Base-by-base conservation (phyloP, 352 stramenopile genomes). In the Aphanomyces euteiches region DNA sequence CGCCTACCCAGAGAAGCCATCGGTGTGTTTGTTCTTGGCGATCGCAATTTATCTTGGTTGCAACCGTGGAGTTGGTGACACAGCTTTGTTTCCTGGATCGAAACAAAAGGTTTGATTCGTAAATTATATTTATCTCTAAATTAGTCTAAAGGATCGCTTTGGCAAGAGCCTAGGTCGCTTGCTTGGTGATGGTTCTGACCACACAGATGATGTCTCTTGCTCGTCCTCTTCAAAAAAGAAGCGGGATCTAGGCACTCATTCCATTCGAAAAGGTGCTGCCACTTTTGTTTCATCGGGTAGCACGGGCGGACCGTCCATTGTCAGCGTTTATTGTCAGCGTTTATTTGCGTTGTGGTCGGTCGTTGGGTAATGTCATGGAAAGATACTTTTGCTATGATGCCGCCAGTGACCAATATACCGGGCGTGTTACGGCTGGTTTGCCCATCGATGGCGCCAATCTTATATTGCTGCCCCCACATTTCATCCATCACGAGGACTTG, bases 1-100 rank as follows among this genome's bases (percentile, higher is more conserved):
- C 41, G 66, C 74, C 21, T 79, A 81, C 48, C 75, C 74, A 41
- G 21, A 72, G 0, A 2, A 38, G 17, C 77, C 67, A n/a, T 54
- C 75, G 47, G 66, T 79, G 0, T 83, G 75, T 12, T 72, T 71
- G 5, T 68, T 79, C 41, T 61, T 81, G 2, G 57, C 75, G 7
- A 66, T 83, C 12, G 77, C 69, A 47, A 7, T 73, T 39, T n/a
- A n/a, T n/a, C n/a, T n/a, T n/a, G n/a, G n/a, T n/a, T n/a, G n/a
- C n/a, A n/a, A n/a, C n/a, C n/a, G n/a, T n/a, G n/a, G n/a, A n/a
- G n/a, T n/a, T n/a, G n/a, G n/a, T n/a, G n/a, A n/a, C n/a, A n/a
- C n/a, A n/a, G n/a, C n/a, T n/a, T n/a, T n/a, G n/a, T n/a, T n/a
- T n/a, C n/a, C n/a, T n/a, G n/a, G n/a, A n/a, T n/a, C n/a, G n/a